Conservation (phyloP, 129 eudicot genomes). For the Solidago caesia region DNA sequence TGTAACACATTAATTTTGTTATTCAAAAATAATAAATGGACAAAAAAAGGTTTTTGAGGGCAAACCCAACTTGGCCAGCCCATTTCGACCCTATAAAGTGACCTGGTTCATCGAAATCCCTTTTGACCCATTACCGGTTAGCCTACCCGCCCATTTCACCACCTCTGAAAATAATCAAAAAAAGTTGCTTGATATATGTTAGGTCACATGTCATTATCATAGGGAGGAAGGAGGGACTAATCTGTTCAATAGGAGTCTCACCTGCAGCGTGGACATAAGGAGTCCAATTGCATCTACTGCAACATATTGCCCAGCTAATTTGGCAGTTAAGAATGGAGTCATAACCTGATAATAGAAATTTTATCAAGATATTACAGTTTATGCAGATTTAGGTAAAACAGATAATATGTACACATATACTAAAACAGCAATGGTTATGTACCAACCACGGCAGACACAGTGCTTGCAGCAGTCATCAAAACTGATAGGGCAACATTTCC, state of each 20-base stretch:
- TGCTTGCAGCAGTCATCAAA: constrained; percentile 94
- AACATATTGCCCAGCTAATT: constrained; percentile 89
- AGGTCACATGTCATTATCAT: no score
- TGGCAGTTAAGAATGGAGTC: constrained; percentile 88
- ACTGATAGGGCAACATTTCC: constrained; percentile 98
- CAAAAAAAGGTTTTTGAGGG: no score
- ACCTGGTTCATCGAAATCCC: no score
- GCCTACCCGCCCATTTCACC: no score
- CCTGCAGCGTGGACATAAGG: constrained; percentile 83
- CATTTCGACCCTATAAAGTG: no score
- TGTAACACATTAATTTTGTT: no score
- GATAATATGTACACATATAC: background rate
- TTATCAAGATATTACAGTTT: background rate
- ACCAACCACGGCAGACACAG: constrained; percentile 92
- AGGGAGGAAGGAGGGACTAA: no score
- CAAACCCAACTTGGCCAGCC: no score
- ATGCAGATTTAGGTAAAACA: background rate
- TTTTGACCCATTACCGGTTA: no score
- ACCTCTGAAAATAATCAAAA: background rate
- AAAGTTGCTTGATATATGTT: no score
- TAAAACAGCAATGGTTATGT: constrained; percentile 25
- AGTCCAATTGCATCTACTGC: constrained; percentile 89
- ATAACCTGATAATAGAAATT: constrained; percentile 47
- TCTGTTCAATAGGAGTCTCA: constrained; percentile 4
- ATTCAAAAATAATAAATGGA: no score